Evolutionary conservation across 805 yeast genomes (phyloP).

Genomic region (Sugiyamaella smithiae): DNA sequence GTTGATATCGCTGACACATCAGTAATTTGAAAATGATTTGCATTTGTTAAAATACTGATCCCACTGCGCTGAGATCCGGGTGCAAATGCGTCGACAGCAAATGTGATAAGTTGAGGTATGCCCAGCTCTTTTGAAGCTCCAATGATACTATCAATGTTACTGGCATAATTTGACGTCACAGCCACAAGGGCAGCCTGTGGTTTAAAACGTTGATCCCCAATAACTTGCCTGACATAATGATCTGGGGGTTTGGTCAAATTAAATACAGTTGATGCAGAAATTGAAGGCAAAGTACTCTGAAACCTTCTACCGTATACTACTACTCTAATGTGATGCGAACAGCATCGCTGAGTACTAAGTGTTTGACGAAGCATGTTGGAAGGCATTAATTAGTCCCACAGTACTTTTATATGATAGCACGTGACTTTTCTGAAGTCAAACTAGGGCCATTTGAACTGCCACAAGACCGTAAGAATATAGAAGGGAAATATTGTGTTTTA

Average conservation of each 20-base stretch:
- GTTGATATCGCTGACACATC: conserved; percentile 23
- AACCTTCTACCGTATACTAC: neutral
- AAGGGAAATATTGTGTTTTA: too few species aligned
- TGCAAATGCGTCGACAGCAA: conserved; percentile 34
- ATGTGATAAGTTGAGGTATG: conserved; percentile 26
- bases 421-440: neutral
- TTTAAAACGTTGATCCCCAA: conserved; percentile 8
- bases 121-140: conserved; percentile 18
- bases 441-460: too few species aligned
- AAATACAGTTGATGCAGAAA: conserved; percentile 18
- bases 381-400: neutral
- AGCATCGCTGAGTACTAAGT: neutral
- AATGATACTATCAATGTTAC: conserved; percentile 23
- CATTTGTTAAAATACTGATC: conserved; percentile 26
- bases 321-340: neutral
- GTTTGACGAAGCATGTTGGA: neutral
- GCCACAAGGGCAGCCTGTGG: conserved; percentile 29
- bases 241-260: conserved; percentile 19
- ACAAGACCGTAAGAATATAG: too few species aligned
- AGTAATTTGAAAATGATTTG: conserved; percentile 18
- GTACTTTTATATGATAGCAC: neutral
- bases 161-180: conserved; percentile 36
- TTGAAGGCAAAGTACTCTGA: neutral
- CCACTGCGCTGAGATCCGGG: conserved; percentile 34
- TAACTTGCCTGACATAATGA: conserved; percentile 17